phyloP scores from a whole-genome alignment of 768 basidiomycete genomes.

The Agaricus blazei region DNA sequence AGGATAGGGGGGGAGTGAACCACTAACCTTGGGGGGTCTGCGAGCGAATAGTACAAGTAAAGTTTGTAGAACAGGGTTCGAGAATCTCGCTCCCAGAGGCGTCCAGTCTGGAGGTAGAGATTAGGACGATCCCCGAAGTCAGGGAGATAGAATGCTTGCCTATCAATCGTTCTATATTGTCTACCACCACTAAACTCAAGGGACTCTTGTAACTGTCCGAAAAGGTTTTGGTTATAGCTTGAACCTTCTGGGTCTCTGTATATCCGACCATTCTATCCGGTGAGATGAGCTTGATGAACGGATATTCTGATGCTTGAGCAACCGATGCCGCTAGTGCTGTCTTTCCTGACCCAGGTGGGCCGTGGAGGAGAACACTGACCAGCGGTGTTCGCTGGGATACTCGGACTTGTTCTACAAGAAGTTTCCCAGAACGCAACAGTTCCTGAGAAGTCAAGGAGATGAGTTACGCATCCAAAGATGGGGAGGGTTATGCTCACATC shows the following conservation, averaged over 20 bases:
- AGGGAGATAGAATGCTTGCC: conserved; percentile 43
- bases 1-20: background rate
- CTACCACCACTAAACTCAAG: conserved; percentile 91
- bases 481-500: conserved; percentile 52
- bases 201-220: conserved; percentile 97
- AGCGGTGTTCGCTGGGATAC: conserved; percentile 86
- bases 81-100: conserved; percentile 94
- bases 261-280: conserved; percentile 97
- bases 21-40: conserved; percentile 82
- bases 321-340: conserved; percentile 93
- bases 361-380: conserved; percentile 86
- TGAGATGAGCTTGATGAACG: conserved; percentile 96
- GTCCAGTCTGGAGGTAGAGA: conserved; percentile 73
- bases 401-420: conserved; percentile 93
- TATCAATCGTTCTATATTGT: conserved; percentile 88
- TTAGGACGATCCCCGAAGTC: background rate
- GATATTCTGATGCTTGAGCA: conserved; percentile 88
- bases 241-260: conserved; percentile 88
- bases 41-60: conserved; percentile 84
- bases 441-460: conserved; percentile 42
- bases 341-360: conserved; percentile 89
- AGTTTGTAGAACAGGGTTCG: conserved; percentile 88
- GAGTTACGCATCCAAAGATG: background rate
- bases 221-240: conserved; percentile 89
- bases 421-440: conserved; percentile 76